Evolutionary conservation across 2,329 filamentous ascomycete species (phyloP), one percentile per base, ranked within the genome.

Genomic region (Trichophyton verrucosum): DNA sequence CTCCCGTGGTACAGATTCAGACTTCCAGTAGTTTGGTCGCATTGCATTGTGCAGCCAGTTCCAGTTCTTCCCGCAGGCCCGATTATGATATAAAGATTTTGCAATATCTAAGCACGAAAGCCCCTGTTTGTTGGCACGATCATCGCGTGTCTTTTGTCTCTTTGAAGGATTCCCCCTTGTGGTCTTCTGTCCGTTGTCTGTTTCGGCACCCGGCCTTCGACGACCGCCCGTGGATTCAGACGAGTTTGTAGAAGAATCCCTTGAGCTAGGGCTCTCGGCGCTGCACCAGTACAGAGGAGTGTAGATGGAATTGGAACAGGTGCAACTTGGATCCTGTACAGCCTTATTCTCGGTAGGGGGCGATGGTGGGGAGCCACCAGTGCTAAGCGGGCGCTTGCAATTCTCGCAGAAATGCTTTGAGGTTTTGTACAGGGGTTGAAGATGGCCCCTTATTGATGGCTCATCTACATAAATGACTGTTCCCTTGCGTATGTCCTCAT

Each of bases 1-100:
- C 27, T 49, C 44, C 6, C 17, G 13, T 2, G 36, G 56, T 13
- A 58, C 36, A 24, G 20, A 58, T 36, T 22, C 49, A n/a, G 30
- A 62, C 47, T 20, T 42, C 60, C 58, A 64, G 3, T 42, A 36
- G 64, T 66, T 61, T 17, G 61, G 59, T 17, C 70, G 65, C 69
- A 74, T 73, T 4, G 67, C 60, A 59, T 72, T 64, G 53, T 74
- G 68, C 6, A 74, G 64, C 72, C 72, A 74, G 42, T 56, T 63
- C 72, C 72, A 74, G 38, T 72, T 58, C 57, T 65, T 65, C 17
- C 71, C 69, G 47, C 72, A 73, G 42, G 63, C 66, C 8, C 61
- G 58, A 46, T 70, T 66, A 58, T 73, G 72, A 46, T 70, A 72
- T 15, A 68, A 56, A 13, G 64, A 56, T 6, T 65, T 64, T 1